These are phyloP conservation scores for Colletotrichum echinochloae DNA, from an alignment of 2,329 filamentous ascomycete species.

Conservation along the genomic window DNA sequence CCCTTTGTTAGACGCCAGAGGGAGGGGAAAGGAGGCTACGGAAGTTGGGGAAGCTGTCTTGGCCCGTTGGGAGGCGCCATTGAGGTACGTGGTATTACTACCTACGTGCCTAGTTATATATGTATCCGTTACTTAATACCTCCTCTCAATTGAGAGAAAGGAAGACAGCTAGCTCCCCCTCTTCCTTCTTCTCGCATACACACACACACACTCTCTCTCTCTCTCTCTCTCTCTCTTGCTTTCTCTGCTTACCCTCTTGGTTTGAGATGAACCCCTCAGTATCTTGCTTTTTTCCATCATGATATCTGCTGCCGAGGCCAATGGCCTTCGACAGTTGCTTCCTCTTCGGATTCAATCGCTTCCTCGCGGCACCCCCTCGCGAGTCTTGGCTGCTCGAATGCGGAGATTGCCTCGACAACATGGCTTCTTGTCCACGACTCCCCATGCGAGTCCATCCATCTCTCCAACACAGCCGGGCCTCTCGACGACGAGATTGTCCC, in stretches of 20 bases:
- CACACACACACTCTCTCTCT: neutral
- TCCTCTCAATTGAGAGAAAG: neutral
- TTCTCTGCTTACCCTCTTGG: neutral
- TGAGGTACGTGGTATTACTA: constrained; percentile 1
- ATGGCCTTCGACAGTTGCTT: constrained; percentile 44
- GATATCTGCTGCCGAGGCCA: constrained; percentile 42
- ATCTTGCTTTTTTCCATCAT: constrained; percentile 9
- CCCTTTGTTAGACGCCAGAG: constrained; percentile 18
- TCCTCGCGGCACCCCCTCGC: constrained; percentile 45
- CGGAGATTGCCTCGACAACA: constrained; percentile 40
- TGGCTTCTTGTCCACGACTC: neutral
- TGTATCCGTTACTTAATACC: neutral
- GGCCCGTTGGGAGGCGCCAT: neutral
- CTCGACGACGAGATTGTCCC: neutral
- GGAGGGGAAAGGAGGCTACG: constrained; percentile 5
- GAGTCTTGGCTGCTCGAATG: constrained; percentile 44
- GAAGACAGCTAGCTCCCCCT: neutral
- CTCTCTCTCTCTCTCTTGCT: too few relatives aligned
- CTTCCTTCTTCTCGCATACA: neutral
- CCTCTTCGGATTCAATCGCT: constrained; percentile 41
- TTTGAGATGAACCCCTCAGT: constrained; percentile 17
- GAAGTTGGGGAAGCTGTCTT: constrained; percentile 26
- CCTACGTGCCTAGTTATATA: too few relatives aligned
- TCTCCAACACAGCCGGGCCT: neutral
- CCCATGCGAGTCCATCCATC: neutral